These are phyloP conservation scores for Trametes polyzona DNA, from an alignment of 1,284 basidiomycete species.

Conservation along the genomic window DNA sequence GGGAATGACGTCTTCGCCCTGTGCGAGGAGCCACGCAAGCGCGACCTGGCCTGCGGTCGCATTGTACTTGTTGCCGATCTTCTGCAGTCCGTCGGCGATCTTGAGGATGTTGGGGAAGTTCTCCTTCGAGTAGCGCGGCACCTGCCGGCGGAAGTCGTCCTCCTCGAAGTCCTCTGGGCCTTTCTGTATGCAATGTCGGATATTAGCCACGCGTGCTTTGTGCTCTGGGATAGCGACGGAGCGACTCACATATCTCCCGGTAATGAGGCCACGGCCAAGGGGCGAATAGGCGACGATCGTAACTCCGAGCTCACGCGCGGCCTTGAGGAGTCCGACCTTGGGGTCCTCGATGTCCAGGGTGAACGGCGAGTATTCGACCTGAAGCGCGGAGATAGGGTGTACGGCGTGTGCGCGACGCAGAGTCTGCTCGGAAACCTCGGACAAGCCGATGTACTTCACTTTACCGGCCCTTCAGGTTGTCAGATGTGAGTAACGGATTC, in stretches of 20 bases:
- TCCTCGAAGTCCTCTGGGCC: conserved; percentile 54
- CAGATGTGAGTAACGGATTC: background rate
- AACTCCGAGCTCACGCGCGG: conserved; percentile 35
- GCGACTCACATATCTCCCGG: conserved; percentile 38
- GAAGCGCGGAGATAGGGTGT: conserved; percentile 44
- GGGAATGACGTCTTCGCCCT: conserved; percentile 41
- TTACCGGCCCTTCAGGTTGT: conserved; percentile 45
- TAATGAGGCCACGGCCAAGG: conserved; percentile 46
- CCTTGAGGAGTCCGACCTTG: conserved; percentile 34
- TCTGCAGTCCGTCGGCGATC: conserved; percentile 41
- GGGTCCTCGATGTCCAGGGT: conserved; percentile 38
- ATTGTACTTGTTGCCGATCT: conserved; percentile 37
- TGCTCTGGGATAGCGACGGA: too few species aligned
- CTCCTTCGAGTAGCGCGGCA: conserved; percentile 43
- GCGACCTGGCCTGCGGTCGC: conserved; percentile 45
- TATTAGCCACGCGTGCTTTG: conserved; percentile 32
- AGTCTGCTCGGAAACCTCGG: conserved; percentile 46
- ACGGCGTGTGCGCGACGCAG: conserved; percentile 47
- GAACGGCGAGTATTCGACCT: conserved; percentile 50
- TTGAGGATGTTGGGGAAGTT: conserved; percentile 49
- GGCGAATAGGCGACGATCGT: conserved; percentile 48
- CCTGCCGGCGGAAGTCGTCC: conserved; percentile 46
- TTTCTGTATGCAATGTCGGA: conserved; percentile 40
- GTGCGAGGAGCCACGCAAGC: conserved; percentile 47
- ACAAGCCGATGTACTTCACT: conserved; percentile 46